Percentiles rank a stretch among this genome's conserved stretches.
These are phyloP conservation scores for Xylariaceae sp. DNA, from an alignment of 2,329 filamentous ascomycete genomes.

Conservation along the genomic window DNA sequence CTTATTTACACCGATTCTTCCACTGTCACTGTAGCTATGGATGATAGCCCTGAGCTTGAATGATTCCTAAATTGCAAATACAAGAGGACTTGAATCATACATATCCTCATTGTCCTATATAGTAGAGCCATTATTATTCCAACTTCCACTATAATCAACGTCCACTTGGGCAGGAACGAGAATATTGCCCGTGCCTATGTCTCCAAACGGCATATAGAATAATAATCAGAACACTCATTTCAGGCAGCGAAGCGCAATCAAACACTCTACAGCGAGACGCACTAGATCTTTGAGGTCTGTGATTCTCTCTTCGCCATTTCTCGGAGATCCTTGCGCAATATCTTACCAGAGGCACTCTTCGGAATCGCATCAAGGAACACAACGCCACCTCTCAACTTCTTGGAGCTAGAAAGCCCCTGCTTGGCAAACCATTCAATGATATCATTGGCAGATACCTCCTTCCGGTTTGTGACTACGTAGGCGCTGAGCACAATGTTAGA, in stretches of 20 bases:
- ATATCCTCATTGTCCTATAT: too few relatives aligned
- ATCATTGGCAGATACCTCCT: slow-evolving; percentile 21
- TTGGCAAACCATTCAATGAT: slow-evolving; percentile 25
- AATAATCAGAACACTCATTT: too few relatives aligned
- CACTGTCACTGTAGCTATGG: too few relatives aligned
- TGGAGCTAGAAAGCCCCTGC: slow-evolving; percentile 30
- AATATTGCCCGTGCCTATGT: too few relatives aligned
- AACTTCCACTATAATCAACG: too few relatives aligned
- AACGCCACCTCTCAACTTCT: slow-evolving; percentile 35
- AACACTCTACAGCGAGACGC: not conserved
- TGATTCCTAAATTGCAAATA: too few relatives aligned
- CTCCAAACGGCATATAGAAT: too few relatives aligned
- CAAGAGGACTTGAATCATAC: too few relatives aligned
- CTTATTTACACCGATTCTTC: too few relatives aligned
- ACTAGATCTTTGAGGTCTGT: slow-evolving; percentile 21
- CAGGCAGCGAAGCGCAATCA: not conserved
- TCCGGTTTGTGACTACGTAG: slow-evolving; percentile 25
- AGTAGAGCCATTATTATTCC: too few relatives aligned
- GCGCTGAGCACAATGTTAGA: slow-evolving; percentile 16
- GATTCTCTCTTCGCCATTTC: slow-evolving; percentile 24
- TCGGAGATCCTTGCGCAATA: slow-evolving; percentile 34
- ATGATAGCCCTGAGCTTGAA: too few relatives aligned
- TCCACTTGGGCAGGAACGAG: too few relatives aligned
- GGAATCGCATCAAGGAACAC: slow-evolving; percentile 35
- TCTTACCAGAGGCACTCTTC: slow-evolving; percentile 38